phyloP scores from a whole-genome alignment of 2,329 filamentous ascomycete genomes.

The Sarocladium oryzae region DNA sequence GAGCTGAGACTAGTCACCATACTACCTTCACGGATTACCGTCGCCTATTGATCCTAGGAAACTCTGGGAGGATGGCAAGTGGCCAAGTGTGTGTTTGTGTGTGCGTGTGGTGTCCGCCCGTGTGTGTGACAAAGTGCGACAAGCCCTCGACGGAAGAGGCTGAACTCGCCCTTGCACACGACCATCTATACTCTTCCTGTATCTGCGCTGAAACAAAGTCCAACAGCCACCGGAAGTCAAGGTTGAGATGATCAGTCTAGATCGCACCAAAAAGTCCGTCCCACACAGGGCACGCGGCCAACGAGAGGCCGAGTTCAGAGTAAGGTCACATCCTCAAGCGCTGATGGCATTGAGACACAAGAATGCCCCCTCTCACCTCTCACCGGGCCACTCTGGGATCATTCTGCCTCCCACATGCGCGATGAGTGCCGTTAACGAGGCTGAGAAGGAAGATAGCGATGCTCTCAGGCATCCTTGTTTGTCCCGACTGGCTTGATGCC shows the following conservation, averaged over 20 bases:
- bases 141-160: not conserved
- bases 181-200: conserved; percentile 1
- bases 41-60: no score
- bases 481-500: not conserved
- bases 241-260: not conserved
- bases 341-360: conserved; percentile 7
- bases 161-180: not conserved
- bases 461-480: not conserved
- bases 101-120: no score
- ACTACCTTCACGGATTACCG: no score
- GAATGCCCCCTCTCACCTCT: not conserved
- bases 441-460: not conserved
- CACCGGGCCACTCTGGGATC: not conserved
- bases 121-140: not conserved
- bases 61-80: no score
- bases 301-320: not conserved
- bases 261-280: not conserved
- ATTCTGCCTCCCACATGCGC: not conserved
- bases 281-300: not conserved
- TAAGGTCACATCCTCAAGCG: conserved; percentile 8
- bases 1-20: no score
- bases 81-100: no score
- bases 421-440: not conserved
- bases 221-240: not conserved
- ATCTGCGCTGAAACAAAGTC: not conserved